Conservation (phyloP, 2,329 filamentous ascomycete species). For the Cadophora luteo-olivacea region DNA sequence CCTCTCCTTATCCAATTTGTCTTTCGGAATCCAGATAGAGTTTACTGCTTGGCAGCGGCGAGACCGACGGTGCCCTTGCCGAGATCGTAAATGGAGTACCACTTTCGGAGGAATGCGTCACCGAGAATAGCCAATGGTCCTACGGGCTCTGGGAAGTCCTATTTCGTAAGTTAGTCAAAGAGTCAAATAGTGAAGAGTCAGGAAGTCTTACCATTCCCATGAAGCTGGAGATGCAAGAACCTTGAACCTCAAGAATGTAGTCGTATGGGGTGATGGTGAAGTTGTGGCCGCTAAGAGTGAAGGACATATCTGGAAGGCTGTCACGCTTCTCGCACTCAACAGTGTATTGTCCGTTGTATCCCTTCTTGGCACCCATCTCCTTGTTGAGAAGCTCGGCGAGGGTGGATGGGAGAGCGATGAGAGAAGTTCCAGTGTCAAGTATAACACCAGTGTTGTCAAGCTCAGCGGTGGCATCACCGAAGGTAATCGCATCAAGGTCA, state of each 20-base stretch:
- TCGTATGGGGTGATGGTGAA: slow-evolving; percentile 89
- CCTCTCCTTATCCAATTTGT: slow-evolving; percentile 30
- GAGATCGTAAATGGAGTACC: slow-evolving; percentile 96
- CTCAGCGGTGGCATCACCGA: slow-evolving; percentile 85
- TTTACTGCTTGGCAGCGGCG: slow-evolving; percentile 72
- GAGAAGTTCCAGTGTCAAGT: slow-evolving; percentile 96
- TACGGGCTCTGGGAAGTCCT: slow-evolving; percentile 78
- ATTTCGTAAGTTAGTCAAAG: slow-evolving; percentile 79
- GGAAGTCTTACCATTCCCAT: slow-evolving; percentile 81
- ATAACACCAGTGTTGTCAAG: slow-evolving; percentile 96
- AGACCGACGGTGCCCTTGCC: slow-evolving; percentile 89
- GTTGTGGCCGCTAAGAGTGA: slow-evolving; percentile 88
- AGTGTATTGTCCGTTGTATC: slow-evolving; percentile 95
- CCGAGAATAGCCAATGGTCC: slow-evolving; percentile 95
- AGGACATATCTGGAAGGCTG: slow-evolving; percentile 87
- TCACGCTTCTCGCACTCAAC: slow-evolving; percentile 87
- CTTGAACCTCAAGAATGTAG: slow-evolving; percentile 95
- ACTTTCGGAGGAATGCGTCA: slow-evolving; percentile 83
- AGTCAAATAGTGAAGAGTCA: slow-evolving; percentile 47
- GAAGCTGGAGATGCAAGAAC: slow-evolving; percentile 96
- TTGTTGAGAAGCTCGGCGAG: slow-evolving; percentile 96
- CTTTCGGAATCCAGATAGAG: neutral
- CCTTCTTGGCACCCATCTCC: slow-evolving; percentile 98
- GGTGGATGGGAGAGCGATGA: slow-evolving; percentile 91
- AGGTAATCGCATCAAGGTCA: slow-evolving; percentile 88